Base-by-base conservation (phyloP, 305 asterid species). In the Fraxinus velutina region DNA sequence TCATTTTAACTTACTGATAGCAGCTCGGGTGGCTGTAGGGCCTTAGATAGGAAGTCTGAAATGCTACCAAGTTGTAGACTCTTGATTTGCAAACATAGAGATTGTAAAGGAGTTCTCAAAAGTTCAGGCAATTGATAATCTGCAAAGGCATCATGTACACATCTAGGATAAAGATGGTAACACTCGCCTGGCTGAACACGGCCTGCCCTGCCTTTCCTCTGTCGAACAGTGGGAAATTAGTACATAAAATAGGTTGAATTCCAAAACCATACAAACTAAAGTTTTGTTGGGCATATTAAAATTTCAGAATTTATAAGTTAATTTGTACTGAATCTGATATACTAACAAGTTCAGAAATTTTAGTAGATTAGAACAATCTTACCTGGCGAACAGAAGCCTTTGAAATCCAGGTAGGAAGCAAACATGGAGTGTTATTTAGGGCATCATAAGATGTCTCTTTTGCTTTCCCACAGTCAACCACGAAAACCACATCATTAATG, bases 141-240 rank as follows among this genome's bases (percentile, higher is more conserved):
- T 44, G 97, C 93, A 80, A 95, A 93, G 57, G 96, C 91, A 82
- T 95, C 95, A 89, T 90, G 88, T 76, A 95, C 97, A 76, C 90
- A 89, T 87, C 94, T 89, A 52, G 99, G 99, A 85, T 95, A 95
- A 81, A 95, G 97, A 89, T 92, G 99, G 88, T 91, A 95, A 81
- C 97, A 93, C 89, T 95, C 99, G 79, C 99, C 99, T 29, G 98
- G 90, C 86, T 95, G 99, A 84, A 95, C 99, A 85, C 99, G 97
- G 19, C 99, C 99, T 37, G 99, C 99, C 83, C 99, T 92, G 83
- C 99, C 99, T 92, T 84, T 93, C 88, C 99, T 93, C 99, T 95
- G 88, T 84, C 62, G 64, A 74, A 83, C 52, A 85, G 76, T 57
- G 85, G 77, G 77, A 79, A 88, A 78, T 82, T 10, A 68, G 66